These are phyloP conservation scores for Fusarium sp. DNA, from an alignment of 2,329 filamentous ascomycete species.

Conservation along the genomic window DNA sequence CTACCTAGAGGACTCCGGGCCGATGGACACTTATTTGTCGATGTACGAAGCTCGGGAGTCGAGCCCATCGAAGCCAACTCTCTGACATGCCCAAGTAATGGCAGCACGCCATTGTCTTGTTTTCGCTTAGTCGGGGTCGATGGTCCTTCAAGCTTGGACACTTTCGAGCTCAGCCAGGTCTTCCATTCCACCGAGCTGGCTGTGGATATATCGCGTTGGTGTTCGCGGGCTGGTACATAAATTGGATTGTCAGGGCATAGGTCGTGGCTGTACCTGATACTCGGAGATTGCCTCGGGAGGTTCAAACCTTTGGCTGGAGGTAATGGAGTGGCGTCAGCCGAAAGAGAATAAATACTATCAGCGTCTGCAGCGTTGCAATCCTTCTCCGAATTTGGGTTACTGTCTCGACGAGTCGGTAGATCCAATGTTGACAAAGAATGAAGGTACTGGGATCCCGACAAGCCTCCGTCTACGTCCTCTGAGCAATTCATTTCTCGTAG, in stretches of 20 bases:
- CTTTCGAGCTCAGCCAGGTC: conserved; percentile 64
- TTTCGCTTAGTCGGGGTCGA: conserved; percentile 21
- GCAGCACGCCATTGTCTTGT: conserved; percentile 14
- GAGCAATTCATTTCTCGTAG: conserved; percentile 58
- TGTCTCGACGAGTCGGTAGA: conserved; percentile 56
- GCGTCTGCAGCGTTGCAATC: conserved; percentile 56
- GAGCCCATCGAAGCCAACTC: conserved; percentile 64
- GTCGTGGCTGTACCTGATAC: conserved; percentile 17
- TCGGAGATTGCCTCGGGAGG: background rate
- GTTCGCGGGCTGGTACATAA: conserved; percentile 42
- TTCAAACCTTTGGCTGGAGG: background rate
- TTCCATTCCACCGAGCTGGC: conserved; percentile 67
- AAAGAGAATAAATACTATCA: conserved; percentile 63
- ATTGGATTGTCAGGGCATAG: conserved; percentile 5
- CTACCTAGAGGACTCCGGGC: conserved; percentile 29
- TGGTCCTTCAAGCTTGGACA: conserved; percentile 59
- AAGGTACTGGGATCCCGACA: conserved; percentile 54
- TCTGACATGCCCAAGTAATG: conserved; percentile 57
- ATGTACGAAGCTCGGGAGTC: conserved; percentile 31
- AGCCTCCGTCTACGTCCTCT: conserved; percentile 40
- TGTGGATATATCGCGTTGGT: conserved; percentile 56
- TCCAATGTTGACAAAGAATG: conserved; percentile 56
- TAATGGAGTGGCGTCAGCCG: conserved; percentile 32
- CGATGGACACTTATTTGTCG: background rate
- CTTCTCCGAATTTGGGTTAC: conserved; percentile 55